Evolutionary conservation across 2,329 filamentous ascomycete species (phyloP), one percentile per base, ranked within the genome.

Genomic region (Cordyceps javanica): DNA sequence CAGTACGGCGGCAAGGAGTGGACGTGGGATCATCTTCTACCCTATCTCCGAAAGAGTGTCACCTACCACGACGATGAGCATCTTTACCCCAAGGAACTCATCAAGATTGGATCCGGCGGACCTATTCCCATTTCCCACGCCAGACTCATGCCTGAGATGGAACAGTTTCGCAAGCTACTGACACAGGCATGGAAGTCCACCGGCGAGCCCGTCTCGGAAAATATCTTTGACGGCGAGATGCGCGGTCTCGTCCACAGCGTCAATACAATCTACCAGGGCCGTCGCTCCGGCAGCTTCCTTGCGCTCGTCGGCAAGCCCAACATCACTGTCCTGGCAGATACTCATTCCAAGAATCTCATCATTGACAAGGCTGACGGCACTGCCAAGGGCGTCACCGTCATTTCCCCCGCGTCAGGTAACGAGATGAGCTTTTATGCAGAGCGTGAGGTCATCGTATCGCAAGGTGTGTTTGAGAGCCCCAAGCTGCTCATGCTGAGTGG

Each of bases 1-100:
- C 88, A 89, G 69, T 81, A 80, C 34, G 88, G 88, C 50, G 89
- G 89, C 6, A 83, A 89, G 63, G 75, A 81, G 49, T 87, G 83
- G 83, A 83, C 72, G 0, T 86, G 80, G 78, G 75, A 82, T 2
- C 71, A 67, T 9, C 70, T 73, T 39, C 70, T 76, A 3, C 70
- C 74, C 8, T 85, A 84, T 61, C 70, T 85, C 7, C 73, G 76
- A 61, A 84, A 84, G 72, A 73, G 74, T n/a, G 79, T 74, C 0
- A 82, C 75, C 19, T 86, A 83, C 66, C 77, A 82, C 61, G 81
- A 86, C 57, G 80, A 85, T 59, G 66, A 69, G 4, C 69, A 71
- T 10, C 64, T 77, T 1, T 82, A 79, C 60, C 64, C 70, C 5
- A 54, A 70, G 0, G 72, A 78, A 3, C 69, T 84, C 3, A 66